Conservation (phyloP, 192 early-diverging fungal genomes). For the Backusella liffmaniae region DNA sequence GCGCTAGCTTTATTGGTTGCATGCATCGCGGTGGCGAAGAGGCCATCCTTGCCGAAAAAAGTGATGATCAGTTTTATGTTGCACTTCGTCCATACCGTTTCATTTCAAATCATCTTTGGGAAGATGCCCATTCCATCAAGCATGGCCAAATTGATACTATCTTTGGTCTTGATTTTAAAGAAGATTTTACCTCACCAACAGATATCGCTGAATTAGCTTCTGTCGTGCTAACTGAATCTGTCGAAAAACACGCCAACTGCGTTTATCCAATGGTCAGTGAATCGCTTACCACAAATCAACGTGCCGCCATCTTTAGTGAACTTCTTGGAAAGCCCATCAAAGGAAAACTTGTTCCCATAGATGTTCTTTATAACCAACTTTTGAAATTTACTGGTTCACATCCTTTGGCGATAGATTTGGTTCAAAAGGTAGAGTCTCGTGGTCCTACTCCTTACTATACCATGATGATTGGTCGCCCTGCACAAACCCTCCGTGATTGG, state of each 20-base stretch:
- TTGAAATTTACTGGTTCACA: background rate
- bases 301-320: conserved; percentile 9
- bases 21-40: background rate
- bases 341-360: background rate
- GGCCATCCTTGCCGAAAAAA: background rate
- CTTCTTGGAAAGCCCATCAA: conserved; percentile 12
- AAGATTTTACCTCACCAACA: too few relatives aligned
- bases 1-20: background rate
- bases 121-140: background rate
- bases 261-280: conserved; percentile 19
- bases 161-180: background rate
- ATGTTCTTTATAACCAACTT: background rate
- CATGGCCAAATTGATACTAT: background rate
- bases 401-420: background rate
- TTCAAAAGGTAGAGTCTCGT: background rate
- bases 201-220: too few relatives aligned
- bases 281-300: background rate
- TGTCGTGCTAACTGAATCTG: too few relatives aligned
- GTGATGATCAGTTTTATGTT: conserved; percentile 8
- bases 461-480: background rate
- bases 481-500: background rate
- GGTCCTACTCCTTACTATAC: background rate
- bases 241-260: background rate
- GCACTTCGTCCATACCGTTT: conserved; percentile 24
- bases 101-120: conserved; percentile 6